A percentile compares a stretch with the other conserved stretches of the same genome.
Evolutionary conservation across 1,284 basidiomycete genomes (phyloP).

Genomic region (Rhizopogon parksii): DNA sequence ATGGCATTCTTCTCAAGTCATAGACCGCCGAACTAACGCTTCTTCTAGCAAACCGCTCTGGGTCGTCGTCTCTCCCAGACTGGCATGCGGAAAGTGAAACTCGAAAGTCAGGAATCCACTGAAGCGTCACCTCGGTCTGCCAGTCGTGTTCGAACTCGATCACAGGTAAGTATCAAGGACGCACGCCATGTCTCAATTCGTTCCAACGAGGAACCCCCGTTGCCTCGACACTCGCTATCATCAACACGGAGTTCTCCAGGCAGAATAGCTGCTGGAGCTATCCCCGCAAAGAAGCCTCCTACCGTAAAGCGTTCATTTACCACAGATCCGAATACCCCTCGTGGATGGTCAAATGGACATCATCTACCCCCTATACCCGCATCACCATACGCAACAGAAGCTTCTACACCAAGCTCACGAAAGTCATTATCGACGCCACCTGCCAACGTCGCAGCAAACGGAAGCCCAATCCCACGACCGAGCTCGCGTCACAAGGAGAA

Average conservation of each 20-base stretch:
- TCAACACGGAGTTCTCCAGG: slow-evolving; percentile 27
- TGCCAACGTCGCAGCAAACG: slow-evolving; percentile 20
- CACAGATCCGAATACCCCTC: slow-evolving; percentile 21
- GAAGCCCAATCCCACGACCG: slow-evolving; percentile 8
- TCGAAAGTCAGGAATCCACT: slow-evolving; percentile 2
- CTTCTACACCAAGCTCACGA: slow-evolving; percentile 30
- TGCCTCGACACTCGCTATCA: slow-evolving; percentile 21
- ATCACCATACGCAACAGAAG: slow-evolving; percentile 31
- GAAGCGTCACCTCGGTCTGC: slow-evolving; percentile 20
- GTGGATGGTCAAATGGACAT: slow-evolving; percentile 22
- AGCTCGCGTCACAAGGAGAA: slow-evolving; percentile 18
- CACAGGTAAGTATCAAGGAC: slow-evolving; percentile 33
- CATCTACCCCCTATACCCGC: slow-evolving; percentile 32
- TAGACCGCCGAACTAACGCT: neutral
- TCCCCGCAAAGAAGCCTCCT: slow-evolving; percentile 20
- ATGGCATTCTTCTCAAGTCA: slow-evolving; percentile 4
- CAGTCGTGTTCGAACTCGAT: slow-evolving; percentile 30
- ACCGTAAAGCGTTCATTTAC: slow-evolving; percentile 27
- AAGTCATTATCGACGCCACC: slow-evolving; percentile 23
- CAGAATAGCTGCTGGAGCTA: slow-evolving; percentile 18
- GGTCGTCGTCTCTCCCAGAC: slow-evolving; percentile 56
- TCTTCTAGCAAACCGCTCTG: slow-evolving; percentile 62
- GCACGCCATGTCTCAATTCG: slow-evolving; percentile 19
- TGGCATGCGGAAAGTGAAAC: slow-evolving; percentile 22
- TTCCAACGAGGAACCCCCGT: slow-evolving; percentile 20